phyloP scores from a whole-genome alignment of 371 early-diverging fungal species.

The Mortierella sp. region DNA sequence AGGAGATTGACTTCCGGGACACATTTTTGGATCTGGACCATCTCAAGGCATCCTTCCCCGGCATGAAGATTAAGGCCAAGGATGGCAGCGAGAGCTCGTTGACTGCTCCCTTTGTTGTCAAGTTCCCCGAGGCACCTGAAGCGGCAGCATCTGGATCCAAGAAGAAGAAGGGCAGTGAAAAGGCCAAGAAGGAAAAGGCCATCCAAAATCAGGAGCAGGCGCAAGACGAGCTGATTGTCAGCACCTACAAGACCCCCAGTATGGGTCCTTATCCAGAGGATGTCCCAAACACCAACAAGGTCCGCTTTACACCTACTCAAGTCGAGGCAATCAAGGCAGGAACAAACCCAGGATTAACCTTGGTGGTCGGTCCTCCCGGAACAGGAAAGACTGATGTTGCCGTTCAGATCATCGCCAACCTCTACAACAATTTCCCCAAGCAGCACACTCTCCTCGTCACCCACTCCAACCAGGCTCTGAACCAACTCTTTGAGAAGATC shows the following conservation, averaged over 20 bases:
- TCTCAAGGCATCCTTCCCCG: constrained; percentile 77
- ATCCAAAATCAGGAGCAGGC: constrained; percentile 55
- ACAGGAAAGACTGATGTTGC: constrained; percentile 98
- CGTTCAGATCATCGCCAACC: constrained; percentile 93
- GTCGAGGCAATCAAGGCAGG: constrained; percentile 91
- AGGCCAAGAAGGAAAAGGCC: constrained; percentile 59
- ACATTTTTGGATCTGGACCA: constrained; percentile 91
- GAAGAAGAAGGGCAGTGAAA: constrained; percentile 58
- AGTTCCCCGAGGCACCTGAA: constrained; percentile 60
- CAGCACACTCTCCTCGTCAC: constrained; percentile 94
- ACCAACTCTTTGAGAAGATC: constrained; percentile 96
- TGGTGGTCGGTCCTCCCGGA: constrained; percentile 97
- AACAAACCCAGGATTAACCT: constrained; percentile 85
- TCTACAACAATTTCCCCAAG: constrained; percentile 90
- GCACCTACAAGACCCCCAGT: constrained; percentile 71
- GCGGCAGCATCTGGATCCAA: constrained; percentile 55
- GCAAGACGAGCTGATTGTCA: constrained; percentile 63
- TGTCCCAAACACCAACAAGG: constrained; percentile 72
- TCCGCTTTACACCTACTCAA: constrained; percentile 91
- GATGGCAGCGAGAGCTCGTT: constrained; percentile 50
- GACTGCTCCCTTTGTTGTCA: constrained; percentile 76
- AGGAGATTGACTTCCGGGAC: constrained; percentile 82
- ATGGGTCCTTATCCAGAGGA: constrained; percentile 85
- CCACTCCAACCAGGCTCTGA: constrained; percentile 95
- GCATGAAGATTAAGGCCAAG: constrained; percentile 54